Evolutionary conservation across 2,329 filamentous ascomycete species (phyloP), one percentile per base, ranked within the genome.

Genomic region (Trichophaea hybrida): DNA sequence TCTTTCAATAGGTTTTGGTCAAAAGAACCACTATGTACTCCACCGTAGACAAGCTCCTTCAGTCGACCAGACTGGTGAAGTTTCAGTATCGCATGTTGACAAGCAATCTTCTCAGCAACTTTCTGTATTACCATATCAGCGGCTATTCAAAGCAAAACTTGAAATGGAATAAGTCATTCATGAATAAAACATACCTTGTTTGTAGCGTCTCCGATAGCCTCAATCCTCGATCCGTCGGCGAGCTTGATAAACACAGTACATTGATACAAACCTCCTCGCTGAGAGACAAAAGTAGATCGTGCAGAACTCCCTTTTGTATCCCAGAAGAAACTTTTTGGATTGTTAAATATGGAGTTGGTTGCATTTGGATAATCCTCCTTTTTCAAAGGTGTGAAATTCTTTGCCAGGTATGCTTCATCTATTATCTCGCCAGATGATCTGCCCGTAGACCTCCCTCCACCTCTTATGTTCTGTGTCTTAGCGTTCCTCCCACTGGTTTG

Each of bases 291-390:
- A 6, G 55, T 55, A 43, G 62, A 62, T 51, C 57, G 64, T 17
- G 62, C 48, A 32, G 34, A 40, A 17, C 63, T 57, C 32, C 58
- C 57, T 17, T 54, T 64, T 31, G 48, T 54, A 34, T 65, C 62
- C 62, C 64, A 65, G 31, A 65, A 35, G 33, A 65, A 65, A 13
- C n/a, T 40, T 33, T 65, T 66, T 17, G 64, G 63, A 37, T 65
- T 61, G 10, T 48, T 51, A 7, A 63, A 66, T 13, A 66, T 55
- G 5, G 59, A 32, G 12, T 56, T 48, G 2, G 59, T 61, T 31
- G 63, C 63, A 31, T 46, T 55, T 8, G 59, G 61, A 53, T 58
- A 66, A 35, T 63, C 59, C 6, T 61, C 59, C 8, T 50, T 34
- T 17, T 52, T 48, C 31, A 61, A 44, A 13, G 52, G 56, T 33